Percentiles rank a stretch among this genome's conserved stretches.
Conservation (phyloP, 2,329 filamentous ascomycete genomes). For the Exophiala sp. region DNA sequence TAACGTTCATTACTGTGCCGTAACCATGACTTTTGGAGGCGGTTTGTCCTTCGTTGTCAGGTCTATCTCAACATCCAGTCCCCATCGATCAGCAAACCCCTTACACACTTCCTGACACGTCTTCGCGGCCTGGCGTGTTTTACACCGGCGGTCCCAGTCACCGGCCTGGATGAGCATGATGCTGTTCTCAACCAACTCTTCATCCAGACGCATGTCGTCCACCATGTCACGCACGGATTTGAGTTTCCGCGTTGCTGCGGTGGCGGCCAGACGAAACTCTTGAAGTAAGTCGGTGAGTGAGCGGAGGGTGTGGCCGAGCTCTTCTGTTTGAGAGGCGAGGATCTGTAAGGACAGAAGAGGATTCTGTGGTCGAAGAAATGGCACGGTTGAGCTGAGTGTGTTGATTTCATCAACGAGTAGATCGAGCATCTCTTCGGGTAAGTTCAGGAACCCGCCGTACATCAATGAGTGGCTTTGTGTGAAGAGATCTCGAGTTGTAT, state of each 20-base stretch:
- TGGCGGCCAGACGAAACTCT: conserved; percentile 86
- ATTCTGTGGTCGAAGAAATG: conserved; percentile 42
- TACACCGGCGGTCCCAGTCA: conserved; percentile 75
- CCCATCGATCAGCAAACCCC: conserved; percentile 66
- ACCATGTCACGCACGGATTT: conserved; percentile 81
- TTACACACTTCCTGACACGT: conserved; percentile 85
- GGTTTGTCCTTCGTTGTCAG: conserved; percentile 5
- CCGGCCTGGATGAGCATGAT: conserved; percentile 76
- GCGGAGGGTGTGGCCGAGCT: conserved; percentile 75
- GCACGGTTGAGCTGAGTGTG: conserved; percentile 50
- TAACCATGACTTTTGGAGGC: conserved; percentile 1
- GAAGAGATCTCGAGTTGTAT: conserved; percentile 59
- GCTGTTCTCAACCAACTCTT: conserved; percentile 77
- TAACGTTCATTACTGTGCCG: background rate
- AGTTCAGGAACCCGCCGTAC: conserved; percentile 42
- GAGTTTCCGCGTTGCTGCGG: conserved; percentile 73
- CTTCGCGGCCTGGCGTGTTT: conserved; percentile 73
- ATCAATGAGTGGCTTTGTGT: conserved; percentile 57
- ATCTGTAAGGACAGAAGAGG: conserved; percentile 64
- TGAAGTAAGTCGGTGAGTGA: conserved; percentile 87
- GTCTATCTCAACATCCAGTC: conserved; percentile 20
- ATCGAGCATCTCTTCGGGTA: conserved; percentile 54
- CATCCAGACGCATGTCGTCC: conserved; percentile 76
- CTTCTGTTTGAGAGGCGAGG: conserved; percentile 67
- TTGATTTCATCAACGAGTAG: conserved; percentile 56